Percentiles rank a stretch among this genome's conserved stretches.
These are phyloP conservation scores for Salix viminalis DNA, from an alignment of 345 rosid species.

Conservation along the genomic window DNA sequence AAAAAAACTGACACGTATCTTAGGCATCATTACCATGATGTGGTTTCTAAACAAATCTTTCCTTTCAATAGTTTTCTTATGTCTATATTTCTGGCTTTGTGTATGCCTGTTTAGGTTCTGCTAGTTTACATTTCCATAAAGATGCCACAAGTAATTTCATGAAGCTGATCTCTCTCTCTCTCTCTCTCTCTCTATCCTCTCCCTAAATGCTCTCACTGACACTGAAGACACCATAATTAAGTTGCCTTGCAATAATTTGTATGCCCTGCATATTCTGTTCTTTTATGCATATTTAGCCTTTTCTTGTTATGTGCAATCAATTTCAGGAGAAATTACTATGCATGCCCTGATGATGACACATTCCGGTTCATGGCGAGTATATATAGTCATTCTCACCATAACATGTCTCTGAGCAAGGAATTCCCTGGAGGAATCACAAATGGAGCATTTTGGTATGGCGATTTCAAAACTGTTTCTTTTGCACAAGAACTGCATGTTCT, in stretches of 20 bases:
- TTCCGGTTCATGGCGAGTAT: slow-evolving; percentile 71
- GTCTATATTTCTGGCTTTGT: neutral
- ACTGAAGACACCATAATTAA: neutral
- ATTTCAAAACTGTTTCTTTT: neutral
- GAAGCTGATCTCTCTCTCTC: slow-evolving; percentile 6
- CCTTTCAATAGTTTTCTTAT: neutral
- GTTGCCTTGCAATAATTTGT: slow-evolving; percentile 1
- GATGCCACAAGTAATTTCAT: slow-evolving; percentile 5
- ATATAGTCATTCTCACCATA: slow-evolving; percentile 77
- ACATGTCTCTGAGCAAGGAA: slow-evolving; percentile 91
- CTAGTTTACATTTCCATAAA: neutral
- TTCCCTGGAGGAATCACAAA: slow-evolving; percentile 87
- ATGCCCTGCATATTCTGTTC: slow-evolving; percentile 3
- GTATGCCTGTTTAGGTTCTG: neutral
- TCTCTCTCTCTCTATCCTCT: neutral
- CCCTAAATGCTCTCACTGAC: neutral
- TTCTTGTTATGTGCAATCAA: slow-evolving; percentile 8
- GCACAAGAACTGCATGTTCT: neutral
- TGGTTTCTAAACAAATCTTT: slow-evolving; percentile 1
- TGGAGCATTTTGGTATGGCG: slow-evolving; percentile 81
- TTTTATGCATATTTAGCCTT: neutral
- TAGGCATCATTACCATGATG: neutral
- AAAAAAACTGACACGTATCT: neutral
- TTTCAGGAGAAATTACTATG: slow-evolving; percentile 74
- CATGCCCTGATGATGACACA: slow-evolving; percentile 85